Percentiles rank a stretch among this genome's conserved stretches.
phyloP scores from a whole-genome alignment of 306 rosid genomes.

The Trifolium repens region DNA sequence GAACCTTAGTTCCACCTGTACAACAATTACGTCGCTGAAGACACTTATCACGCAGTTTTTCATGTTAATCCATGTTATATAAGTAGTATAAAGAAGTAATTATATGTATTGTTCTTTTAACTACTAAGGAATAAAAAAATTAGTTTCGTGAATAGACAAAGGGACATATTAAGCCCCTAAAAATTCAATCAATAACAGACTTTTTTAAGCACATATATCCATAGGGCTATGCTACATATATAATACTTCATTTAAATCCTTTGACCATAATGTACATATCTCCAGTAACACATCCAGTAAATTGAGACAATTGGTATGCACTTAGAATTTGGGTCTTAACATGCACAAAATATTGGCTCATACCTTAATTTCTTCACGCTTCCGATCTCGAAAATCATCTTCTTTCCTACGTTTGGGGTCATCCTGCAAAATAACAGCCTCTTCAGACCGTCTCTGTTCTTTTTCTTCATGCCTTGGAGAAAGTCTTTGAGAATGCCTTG shows the following conservation, averaged over 20 bases:
- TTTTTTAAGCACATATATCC: neutral
- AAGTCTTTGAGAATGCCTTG: constrained; percentile 86
- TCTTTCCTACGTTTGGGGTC: constrained; percentile 91
- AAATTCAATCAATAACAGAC: neutral
- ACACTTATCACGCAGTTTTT: neutral
- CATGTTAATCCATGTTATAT: constrained; percentile 1
- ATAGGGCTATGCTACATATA: neutral
- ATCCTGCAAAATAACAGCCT: constrained; percentile 74
- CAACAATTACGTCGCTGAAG: neutral
- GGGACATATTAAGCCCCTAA: neutral
- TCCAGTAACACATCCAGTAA: constrained; percentile 17
- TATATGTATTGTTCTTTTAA: constrained; percentile 18
- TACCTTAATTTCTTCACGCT: constrained; percentile 96
- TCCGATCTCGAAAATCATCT: constrained; percentile 92
- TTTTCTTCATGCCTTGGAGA: constrained; percentile 99
- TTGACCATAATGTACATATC: neutral
- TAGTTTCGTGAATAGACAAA: neutral
- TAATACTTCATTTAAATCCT: neutral
- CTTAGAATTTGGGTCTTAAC: neutral
- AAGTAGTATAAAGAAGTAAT: neutral
- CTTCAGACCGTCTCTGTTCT: constrained; percentile 93
- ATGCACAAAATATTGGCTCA: constrained; percentile 17
- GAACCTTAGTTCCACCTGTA: neutral
- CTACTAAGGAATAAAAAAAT: neutral
- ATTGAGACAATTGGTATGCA: constrained; percentile 8